These are phyloP conservation scores for Corylus avellana DNA, from an alignment of 306 rosid genomes.

Conservation along the genomic window DNA sequence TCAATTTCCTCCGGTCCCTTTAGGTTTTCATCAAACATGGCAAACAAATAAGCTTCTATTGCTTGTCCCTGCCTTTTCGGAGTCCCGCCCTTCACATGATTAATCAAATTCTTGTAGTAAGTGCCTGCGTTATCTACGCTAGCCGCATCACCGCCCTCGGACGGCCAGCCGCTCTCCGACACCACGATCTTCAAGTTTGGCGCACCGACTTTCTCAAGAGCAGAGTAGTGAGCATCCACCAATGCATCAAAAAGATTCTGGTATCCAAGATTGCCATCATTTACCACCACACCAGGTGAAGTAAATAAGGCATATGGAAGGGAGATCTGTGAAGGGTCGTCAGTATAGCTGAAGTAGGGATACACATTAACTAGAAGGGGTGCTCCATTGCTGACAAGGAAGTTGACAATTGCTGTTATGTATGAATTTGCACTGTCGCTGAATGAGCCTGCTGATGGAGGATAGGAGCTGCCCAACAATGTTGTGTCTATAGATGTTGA, in stretches of 20 bases:
- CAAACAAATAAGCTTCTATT: constrained; percentile 45
- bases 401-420: constrained; percentile 42
- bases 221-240: constrained; percentile 51
- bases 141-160: constrained; percentile 44
- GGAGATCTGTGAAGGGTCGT: neutral
- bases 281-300: constrained; percentile 27
- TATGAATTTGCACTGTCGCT: constrained; percentile 17
- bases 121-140: constrained; percentile 34
- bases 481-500: constrained; percentile 47
- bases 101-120: constrained; percentile 53
- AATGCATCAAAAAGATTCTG: constrained; percentile 49
- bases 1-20: constrained; percentile 24
- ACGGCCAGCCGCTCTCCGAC: constrained; percentile 85
- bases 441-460: constrained; percentile 45
- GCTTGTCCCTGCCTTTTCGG: constrained; percentile 38
- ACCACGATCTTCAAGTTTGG: constrained; percentile 46
- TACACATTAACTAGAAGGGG: constrained; percentile 75
- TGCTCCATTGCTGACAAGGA: constrained; percentile 36
- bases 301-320: constrained; percentile 50
- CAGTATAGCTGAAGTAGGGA: constrained; percentile 44
- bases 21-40: constrained; percentile 47
- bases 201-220: constrained; percentile 45
- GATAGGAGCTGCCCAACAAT: constrained; percentile 33
- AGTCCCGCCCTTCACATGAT: constrained; percentile 48
- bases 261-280: constrained; percentile 36